These are phyloP conservation scores for Daldinia eschscholtzii DNA, from an alignment of 2,329 filamentous ascomycete species.

Conservation along the genomic window DNA sequence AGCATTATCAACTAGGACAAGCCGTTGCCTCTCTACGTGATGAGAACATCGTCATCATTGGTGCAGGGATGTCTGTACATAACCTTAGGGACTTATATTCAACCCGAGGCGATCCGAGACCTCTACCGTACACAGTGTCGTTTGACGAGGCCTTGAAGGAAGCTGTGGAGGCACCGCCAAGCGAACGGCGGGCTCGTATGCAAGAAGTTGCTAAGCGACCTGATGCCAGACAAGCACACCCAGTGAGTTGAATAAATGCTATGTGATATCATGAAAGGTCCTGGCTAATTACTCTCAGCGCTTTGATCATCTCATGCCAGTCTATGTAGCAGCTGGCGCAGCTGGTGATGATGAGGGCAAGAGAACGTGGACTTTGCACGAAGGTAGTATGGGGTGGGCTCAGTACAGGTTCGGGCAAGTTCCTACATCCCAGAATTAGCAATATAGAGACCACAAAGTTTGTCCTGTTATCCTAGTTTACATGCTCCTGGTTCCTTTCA, in stretches of 20 bases:
- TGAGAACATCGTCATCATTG: constrained; percentile 75
- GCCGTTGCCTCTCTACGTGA: constrained; percentile 75
- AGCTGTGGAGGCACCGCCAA: constrained; percentile 64
- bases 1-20: constrained; percentile 76
- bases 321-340: constrained; percentile 62
- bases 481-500: not conserved
- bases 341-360: constrained; percentile 58
- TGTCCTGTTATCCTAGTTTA: not conserved
- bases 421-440: constrained; percentile 25
- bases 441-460: not conserved
- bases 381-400: constrained; percentile 61
- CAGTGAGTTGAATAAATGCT: constrained; percentile 47
- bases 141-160: constrained; percentile 78
- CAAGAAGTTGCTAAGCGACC: constrained; percentile 56
- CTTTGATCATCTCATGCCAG: constrained; percentile 65
- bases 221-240: constrained; percentile 63
- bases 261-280: not conserved
- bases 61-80: constrained; percentile 81
- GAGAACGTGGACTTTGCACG: constrained; percentile 61
- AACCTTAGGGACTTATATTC: constrained; percentile 71
- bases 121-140: constrained; percentile 68
- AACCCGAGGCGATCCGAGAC: constrained; percentile 58
- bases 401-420: constrained; percentile 62
- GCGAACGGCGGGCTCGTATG: constrained; percentile 57
- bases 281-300: constrained; percentile 43